Conservation (phyloP, 106 monocot species). For the Cymbidium sinense region DNA sequence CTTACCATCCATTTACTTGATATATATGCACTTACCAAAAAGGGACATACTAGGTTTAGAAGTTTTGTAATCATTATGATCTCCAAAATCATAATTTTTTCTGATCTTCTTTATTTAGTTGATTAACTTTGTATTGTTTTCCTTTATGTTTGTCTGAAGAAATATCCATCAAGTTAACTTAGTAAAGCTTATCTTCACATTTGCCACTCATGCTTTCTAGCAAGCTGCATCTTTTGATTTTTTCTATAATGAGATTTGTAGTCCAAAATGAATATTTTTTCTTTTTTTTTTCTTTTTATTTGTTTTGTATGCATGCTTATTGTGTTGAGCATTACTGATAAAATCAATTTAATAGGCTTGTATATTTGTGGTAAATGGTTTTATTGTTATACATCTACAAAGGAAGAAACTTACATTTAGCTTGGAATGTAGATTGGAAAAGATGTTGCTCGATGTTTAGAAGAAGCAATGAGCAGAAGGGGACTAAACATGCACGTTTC, state of each 20-base stretch:
- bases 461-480: slow-evolving; percentile 54
- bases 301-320: not conserved
- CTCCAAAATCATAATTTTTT: no score
- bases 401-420: not conserved
- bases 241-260: not conserved
- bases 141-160: not conserved
- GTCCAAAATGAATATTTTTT: not conserved
- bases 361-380: not conserved
- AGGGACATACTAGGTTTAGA: no score
- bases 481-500: slow-evolving; percentile 73
- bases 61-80: no score
- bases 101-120: no score
- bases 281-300: not conserved
- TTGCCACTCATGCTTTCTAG: not conserved
- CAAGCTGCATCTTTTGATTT: not conserved
- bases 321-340: not conserved
- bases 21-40: no score
- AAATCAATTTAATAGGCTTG: not conserved
- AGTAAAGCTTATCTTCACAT: not conserved
- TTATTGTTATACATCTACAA: not conserved
- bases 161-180: not conserved
- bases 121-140: no score
- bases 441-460: slow-evolving; percentile 68
- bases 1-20: no score
- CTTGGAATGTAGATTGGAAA: slow-evolving; percentile 52